Evolutionary conservation across 2,329 filamentous ascomycete species (phyloP).

Genomic region (Lasiodiplodia sp.): DNA sequence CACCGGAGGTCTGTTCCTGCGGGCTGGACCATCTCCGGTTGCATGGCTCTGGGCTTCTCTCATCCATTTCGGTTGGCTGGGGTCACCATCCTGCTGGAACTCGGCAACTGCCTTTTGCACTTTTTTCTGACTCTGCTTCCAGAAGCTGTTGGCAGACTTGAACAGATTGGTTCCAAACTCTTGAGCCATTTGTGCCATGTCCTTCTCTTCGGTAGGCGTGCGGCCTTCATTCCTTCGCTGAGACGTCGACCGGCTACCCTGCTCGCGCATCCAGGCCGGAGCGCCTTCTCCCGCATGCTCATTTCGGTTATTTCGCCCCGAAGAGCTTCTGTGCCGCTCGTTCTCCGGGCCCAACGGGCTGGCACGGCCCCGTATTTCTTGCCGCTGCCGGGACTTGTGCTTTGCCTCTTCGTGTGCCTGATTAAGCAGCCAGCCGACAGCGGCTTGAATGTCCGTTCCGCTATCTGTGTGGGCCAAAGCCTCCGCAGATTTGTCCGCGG

Average conservation of each 20-base stretch:
- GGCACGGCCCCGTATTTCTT: constrained; percentile 38
- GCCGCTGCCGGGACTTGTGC: constrained; percentile 64
- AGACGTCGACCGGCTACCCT: constrained; percentile 59
- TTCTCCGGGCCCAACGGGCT: constrained; percentile 34
- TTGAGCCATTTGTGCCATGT: constrained; percentile 81
- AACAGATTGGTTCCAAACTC: constrained; percentile 84
- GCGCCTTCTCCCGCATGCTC: constrained; percentile 34
- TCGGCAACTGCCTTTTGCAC: constrained; percentile 92
- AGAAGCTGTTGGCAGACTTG: constrained; percentile 93
- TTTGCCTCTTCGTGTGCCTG: constrained; percentile 87
- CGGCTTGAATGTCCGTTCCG: constrained; percentile 81
- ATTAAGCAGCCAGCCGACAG: constrained; percentile 87
- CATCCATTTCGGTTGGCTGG: constrained; percentile 95
- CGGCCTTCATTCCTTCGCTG: constrained; percentile 60
- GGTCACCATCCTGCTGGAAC: constrained; percentile 75
- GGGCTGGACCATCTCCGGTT: constrained; percentile 32
- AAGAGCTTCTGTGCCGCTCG: constrained; percentile 36
- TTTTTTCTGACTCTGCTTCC: constrained; percentile 94
- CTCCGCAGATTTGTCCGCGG: constrained; percentile 79
- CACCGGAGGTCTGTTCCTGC: constrained; percentile 17
- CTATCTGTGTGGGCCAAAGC: constrained; percentile 82
- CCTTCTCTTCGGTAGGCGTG: constrained; percentile 69
- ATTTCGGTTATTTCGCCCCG: constrained; percentile 35
- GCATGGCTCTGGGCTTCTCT: constrained; percentile 65
- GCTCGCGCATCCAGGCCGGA: constrained; percentile 70